Base-by-base conservation (phyloP, 2,329 filamentous ascomycete species). In the Fusarium sp. region DNA sequence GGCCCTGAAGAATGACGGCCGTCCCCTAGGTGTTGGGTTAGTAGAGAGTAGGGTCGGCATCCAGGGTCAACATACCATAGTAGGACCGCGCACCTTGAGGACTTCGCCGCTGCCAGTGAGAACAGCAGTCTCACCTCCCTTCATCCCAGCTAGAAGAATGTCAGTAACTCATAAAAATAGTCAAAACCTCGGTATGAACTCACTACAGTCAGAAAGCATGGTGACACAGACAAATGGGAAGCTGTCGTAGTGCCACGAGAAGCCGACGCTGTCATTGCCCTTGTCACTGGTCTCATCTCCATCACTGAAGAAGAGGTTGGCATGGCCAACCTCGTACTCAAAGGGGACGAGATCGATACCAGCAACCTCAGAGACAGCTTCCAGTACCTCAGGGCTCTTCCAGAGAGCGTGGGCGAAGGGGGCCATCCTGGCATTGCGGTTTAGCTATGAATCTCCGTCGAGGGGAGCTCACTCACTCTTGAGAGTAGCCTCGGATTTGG, bases 181-280 rank as follows among this genome's bases (percentile, higher is more conserved):
- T 2, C 6, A n/a, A 5, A 18, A 9, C 4, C 2, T 27, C 4
- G 20, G 8, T 18, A 22, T 16, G 2, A 18, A 27, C 45, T 84
- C 83, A 0, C 85, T 86, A 72, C 89, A 91, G 76, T 92, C 90
- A 38, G 88, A 90, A 31, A 92, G 85, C 90, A 92, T 93, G 9
- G 87, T 85, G n/a, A 93, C 90, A 73, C 90, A 92, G n/a, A 93
- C 91, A 77, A 92, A 93, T 0, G 91, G 90, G 77, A 91, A 92
- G 77, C 88, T 90, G 79, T 92, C 91, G 1, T 84, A 88, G 80
- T 92, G 90, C 90, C 90, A 92, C 6, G 90, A 87, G 73, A 71
- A 74, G 2, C 67, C 67, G 6, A 86, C 84, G 38, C 87, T 84
- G 57, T 89, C 86, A 29, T 86, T 85, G 74, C 81, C 84, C 6